phyloP scores from a whole-genome alignment of 2,329 filamentous ascomycete species.

The Allantophomopsis lycopodina region DNA sequence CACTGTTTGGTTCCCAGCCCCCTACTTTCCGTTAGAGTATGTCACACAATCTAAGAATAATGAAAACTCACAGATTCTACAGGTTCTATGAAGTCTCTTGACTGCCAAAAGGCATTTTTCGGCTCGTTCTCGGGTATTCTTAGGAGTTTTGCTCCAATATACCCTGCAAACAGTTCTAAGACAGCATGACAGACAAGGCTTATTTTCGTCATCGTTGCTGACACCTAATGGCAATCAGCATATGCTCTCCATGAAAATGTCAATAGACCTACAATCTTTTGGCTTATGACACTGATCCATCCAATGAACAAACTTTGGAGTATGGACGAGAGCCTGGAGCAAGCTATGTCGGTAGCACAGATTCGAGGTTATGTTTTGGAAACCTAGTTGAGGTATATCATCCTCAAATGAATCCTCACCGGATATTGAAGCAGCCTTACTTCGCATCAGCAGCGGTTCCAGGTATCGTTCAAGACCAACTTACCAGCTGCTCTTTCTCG shows the following conservation, averaged over 20 bases:
- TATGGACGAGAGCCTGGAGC: slow-evolving; percentile 19
- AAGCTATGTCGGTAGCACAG: slow-evolving; percentile 19
- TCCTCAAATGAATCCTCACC: neutral
- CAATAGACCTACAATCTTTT: slow-evolving; percentile 9
- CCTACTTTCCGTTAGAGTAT: slow-evolving; percentile 3
- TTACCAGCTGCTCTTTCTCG: too few species aligned
- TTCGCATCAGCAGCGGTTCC: too few species aligned
- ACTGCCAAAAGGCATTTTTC: too few species aligned
- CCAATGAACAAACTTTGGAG: slow-evolving; percentile 18
- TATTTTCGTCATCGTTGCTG: neutral
- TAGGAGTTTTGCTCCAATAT: too few species aligned
- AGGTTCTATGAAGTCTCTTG: too few species aligned
- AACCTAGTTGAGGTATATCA: slow-evolving; percentile 4
- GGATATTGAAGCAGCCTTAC: neutral
- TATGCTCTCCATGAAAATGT: neutral
- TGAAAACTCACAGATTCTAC: too few species aligned
- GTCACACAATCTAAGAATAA: too few species aligned
- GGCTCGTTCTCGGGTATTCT: too few species aligned
- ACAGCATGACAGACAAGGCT: too few species aligned
- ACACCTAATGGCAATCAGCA: slow-evolving; percentile 1
- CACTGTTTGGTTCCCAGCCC: slow-evolving; percentile 9
- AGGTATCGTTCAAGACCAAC: too few species aligned
- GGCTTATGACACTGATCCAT: slow-evolving; percentile 11
- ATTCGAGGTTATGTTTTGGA: slow-evolving; percentile 13
- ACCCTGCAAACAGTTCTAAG: too few species aligned